Percentiles rank a stretch among this genome's conserved stretches.
phyloP scores from a whole-genome alignment of 1,284 basidiomycete genomes.

The Erythrobasidium hasegawianum region DNA sequence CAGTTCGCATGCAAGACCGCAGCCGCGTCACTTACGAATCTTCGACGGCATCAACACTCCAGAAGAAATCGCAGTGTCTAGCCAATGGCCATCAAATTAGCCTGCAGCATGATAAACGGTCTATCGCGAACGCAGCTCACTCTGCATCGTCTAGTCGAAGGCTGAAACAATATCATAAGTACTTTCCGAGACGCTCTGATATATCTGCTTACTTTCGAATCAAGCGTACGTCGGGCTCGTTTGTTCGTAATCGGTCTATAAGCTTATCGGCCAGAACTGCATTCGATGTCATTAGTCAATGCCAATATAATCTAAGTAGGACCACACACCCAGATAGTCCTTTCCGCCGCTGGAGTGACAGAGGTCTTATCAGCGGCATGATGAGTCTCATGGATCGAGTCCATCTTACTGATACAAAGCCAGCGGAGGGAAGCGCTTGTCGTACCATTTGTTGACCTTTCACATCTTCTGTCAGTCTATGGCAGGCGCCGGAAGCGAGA shows the following conservation, averaged over 20 bases:
- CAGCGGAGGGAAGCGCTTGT: slow-evolving; percentile 59
- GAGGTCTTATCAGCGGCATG: neutral
- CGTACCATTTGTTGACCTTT: slow-evolving; percentile 54
- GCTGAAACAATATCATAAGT: too few relatives aligned
- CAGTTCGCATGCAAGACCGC: neutral
- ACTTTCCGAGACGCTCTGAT: too few relatives aligned
- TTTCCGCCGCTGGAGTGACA: slow-evolving; percentile 48
- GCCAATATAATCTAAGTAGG: neutral
- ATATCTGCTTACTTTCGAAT: slow-evolving; percentile 56
- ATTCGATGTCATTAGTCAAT: neutral
- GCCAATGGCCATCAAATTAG: too few relatives aligned
- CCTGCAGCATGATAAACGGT: too few relatives aligned
- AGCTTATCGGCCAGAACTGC: slow-evolving; percentile 55
- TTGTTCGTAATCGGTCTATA: slow-evolving; percentile 53
- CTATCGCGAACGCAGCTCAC: slow-evolving; percentile 4
- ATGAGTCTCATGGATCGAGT: neutral
- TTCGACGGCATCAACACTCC: slow-evolving; percentile 59
- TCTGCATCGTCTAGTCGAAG: slow-evolving; percentile 42
- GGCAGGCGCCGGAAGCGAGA: neutral
- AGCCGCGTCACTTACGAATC: slow-evolving; percentile 52
- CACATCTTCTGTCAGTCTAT: neutral
- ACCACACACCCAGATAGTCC: slow-evolving; percentile 50
- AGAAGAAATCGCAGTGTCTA: slow-evolving; percentile 50
- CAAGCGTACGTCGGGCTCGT: slow-evolving; percentile 55
- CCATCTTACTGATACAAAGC: slow-evolving; percentile 53